Percentiles rank a stretch among this genome's conserved stretches.
These are phyloP conservation scores for Epichloe scottii DNA, from an alignment of 2,329 filamentous ascomycete genomes.

Conservation along the genomic window DNA sequence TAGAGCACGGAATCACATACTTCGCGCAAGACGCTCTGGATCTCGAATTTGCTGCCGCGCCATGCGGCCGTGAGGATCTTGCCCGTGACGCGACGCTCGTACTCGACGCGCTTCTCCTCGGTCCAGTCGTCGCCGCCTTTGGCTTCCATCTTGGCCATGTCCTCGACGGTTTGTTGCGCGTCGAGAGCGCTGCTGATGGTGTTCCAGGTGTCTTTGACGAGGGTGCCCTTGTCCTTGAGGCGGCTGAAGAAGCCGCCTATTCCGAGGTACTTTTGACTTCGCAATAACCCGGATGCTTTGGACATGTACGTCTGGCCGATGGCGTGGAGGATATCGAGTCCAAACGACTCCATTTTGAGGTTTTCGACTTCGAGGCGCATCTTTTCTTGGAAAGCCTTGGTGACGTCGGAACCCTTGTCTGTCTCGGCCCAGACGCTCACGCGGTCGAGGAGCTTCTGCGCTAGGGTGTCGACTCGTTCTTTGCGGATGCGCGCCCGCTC, in stretches of 20 bases:
- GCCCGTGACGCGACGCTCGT: conserved; percentile 88
- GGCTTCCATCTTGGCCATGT: conserved; percentile 95
- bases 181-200: conserved; percentile 94
- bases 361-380: conserved; percentile 92
- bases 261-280: conserved; percentile 92
- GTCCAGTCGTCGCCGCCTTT: conserved; percentile 95
- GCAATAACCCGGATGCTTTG: conserved; percentile 78
- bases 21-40: conserved; percentile 87
- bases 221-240: conserved; percentile 88
- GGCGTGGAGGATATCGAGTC: conserved; percentile 88
- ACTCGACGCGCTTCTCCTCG: conserved; percentile 91
- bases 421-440: conserved; percentile 96
- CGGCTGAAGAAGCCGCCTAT: conserved; percentile 90
- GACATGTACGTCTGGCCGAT: conserved; percentile 83
- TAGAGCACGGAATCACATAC: conserved; percentile 84
- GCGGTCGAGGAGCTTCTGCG: conserved; percentile 76
- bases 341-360: conserved; percentile 98
- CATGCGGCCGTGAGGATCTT: conserved; percentile 97
- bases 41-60: conserved; percentile 95
- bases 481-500: conserved; percentile 76
- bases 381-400: conserved; percentile 83
- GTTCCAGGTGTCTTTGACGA: conserved; percentile 97
- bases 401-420: conserved; percentile 77
- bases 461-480: conserved; percentile 76
- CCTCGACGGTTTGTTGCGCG: conserved; percentile 96